Evolutionary conservation across 2,329 filamentous ascomycete species (phyloP).

Genomic region (Dactylellina drechsleri): DNA sequence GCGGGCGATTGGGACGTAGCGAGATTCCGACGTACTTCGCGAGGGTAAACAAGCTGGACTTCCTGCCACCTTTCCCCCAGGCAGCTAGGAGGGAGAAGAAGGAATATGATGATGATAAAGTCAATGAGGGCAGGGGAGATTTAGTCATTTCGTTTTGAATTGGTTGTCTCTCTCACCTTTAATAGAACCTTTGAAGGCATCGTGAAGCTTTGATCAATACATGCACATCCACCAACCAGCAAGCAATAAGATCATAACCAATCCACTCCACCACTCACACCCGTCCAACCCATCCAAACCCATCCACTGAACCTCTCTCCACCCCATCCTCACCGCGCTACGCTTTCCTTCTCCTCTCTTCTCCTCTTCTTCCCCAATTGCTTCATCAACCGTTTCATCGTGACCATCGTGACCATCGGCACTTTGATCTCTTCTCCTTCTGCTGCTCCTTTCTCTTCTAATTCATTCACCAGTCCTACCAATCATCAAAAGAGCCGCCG

Average conservation of each 20-base stretch:
- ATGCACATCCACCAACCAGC: too few relatives aligned
- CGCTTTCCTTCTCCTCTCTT: not conserved
- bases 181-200: too few relatives aligned
- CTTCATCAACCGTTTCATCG: not conserved
- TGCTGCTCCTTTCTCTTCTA: not conserved
- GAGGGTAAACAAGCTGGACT: not conserved
- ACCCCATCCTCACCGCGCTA: not conserved
- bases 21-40: slow-evolving; percentile 48
- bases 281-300: not conserved
- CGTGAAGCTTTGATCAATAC: too few relatives aligned
- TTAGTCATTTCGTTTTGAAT: not conserved
- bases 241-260: too few relatives aligned
- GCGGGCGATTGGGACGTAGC: slow-evolving; percentile 50
- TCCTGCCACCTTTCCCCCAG: slow-evolving; percentile 18
- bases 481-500: too few relatives aligned
- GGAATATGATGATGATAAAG: too few relatives aligned
- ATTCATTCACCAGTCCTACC: not conserved
- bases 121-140: slow-evolving; percentile 1
- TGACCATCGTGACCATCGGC: slow-evolving; percentile 7
- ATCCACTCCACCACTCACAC: too few relatives aligned
- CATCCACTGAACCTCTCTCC: slow-evolving; percentile 5
- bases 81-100: not conserved
- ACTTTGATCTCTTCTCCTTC: slow-evolving; percentile 8
- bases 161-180: not conserved
- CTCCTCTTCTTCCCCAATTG: slow-evolving; percentile 1